A percentile compares a stretch with the other conserved stretches of the same genome.
Conservation (phyloP, 1,139 yeast species). For the Diutina neorugosa region DNA sequence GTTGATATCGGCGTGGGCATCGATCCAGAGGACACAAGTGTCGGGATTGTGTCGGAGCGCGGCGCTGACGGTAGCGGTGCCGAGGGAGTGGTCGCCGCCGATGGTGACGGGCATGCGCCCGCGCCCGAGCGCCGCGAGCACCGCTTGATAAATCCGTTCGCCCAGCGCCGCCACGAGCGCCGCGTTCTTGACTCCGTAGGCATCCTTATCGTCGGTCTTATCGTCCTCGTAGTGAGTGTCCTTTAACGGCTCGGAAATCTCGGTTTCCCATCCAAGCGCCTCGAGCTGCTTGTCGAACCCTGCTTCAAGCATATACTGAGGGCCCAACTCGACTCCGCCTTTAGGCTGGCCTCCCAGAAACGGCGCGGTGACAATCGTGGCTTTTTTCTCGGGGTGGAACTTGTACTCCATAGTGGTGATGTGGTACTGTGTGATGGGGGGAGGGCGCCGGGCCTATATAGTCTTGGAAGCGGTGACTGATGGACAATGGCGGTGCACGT, state of each 20-base stretch:
- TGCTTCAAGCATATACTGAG: slow-evolving; percentile 61
- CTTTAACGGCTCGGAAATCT: slow-evolving; percentile 45
- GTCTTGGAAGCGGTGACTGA: background rate
- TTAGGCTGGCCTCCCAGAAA: slow-evolving; percentile 96
- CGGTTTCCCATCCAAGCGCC: slow-evolving; percentile 61
- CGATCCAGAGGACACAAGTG: slow-evolving; percentile 89
- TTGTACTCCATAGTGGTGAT: slow-evolving; percentile 24
- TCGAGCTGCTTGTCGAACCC: slow-evolving; percentile 58
- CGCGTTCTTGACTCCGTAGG: slow-evolving; percentile 59
- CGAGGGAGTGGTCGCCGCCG: slow-evolving; percentile 97
- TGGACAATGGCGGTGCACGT: background rate
- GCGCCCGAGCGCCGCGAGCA: slow-evolving; percentile 31
- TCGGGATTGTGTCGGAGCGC: slow-evolving; percentile 71
- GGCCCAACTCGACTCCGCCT: slow-evolving; percentile 89
- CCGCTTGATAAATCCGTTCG: slow-evolving; percentile 49
- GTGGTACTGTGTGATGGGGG: background rate
- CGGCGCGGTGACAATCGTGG: slow-evolving; percentile 70
- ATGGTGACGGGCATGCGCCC: slow-evolving; percentile 67
- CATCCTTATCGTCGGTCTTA: slow-evolving; percentile 33
- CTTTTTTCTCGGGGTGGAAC: slow-evolving; percentile 40
- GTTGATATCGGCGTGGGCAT: slow-evolving; percentile 96
- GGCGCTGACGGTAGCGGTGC: slow-evolving; percentile 86
- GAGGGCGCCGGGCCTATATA: background rate
- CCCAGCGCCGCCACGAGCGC: slow-evolving; percentile 67
- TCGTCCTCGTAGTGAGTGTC: slow-evolving; percentile 30